Evolutionary conservation across 2,329 filamentous ascomycete genomes (phyloP).

Genomic region (Trichophyton benhamiae): DNA sequence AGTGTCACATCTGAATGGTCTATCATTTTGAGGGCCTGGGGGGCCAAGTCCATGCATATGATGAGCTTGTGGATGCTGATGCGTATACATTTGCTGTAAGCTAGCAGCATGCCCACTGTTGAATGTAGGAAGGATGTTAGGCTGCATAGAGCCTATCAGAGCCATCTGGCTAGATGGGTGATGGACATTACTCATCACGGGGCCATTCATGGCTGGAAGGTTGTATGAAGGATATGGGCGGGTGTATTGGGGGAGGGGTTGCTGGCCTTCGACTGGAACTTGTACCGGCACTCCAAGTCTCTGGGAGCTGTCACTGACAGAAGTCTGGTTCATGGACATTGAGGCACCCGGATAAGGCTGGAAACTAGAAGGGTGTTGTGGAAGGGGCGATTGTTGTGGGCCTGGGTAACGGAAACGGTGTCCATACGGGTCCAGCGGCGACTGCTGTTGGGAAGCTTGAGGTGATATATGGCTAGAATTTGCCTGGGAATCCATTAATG

Average conservation of each 20-base stretch:
- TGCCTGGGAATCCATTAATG: slow-evolving; percentile 40
- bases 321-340: slow-evolving; percentile 31
- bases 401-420: slow-evolving; percentile 39
- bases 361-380: slow-evolving; percentile 38
- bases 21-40: slow-evolving; percentile 51
- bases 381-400: slow-evolving; percentile 34
- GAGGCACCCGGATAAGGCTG: slow-evolving; percentile 22
- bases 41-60: slow-evolving; percentile 39
- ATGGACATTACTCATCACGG: slow-evolving; percentile 66
- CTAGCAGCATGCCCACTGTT: slow-evolving; percentile 49
- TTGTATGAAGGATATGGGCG: slow-evolving; percentile 42
- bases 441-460: slow-evolving; percentile 41
- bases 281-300: slow-evolving; percentile 45
- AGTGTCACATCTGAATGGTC: slow-evolving; percentile 87
- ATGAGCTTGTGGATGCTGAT: slow-evolving; percentile 30
- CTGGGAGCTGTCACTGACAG: slow-evolving; percentile 29
- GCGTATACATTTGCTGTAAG: slow-evolving; percentile 49
- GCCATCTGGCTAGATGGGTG: slow-evolving; percentile 61
- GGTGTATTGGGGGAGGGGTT: slow-evolving; percentile 25
- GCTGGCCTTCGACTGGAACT: slow-evolving; percentile 25
- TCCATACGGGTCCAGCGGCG: slow-evolving; percentile 47
- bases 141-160: slow-evolving; percentile 50
- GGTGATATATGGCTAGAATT: slow-evolving; percentile 15
- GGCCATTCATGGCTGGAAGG: slow-evolving; percentile 50
- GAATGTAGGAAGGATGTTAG: slow-evolving; percentile 45